Percentiles rank a stretch among this genome's conserved stretches.
phyloP scores from a whole-genome alignment of 106 monocot species.

The Posidonia australis region DNA sequence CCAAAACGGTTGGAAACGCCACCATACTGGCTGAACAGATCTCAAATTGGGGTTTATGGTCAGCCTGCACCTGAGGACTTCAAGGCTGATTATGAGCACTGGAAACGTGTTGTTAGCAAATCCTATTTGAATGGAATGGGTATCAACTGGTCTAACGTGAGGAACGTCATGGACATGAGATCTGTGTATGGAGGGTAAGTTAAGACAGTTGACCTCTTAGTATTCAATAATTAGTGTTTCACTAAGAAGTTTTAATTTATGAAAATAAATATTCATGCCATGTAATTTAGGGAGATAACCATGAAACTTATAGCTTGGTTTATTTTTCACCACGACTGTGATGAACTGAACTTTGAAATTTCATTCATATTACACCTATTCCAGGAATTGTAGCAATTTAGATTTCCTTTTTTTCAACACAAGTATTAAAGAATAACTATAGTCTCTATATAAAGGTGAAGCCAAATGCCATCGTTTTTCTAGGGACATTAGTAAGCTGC shows the following conservation, averaged over 20 bases:
- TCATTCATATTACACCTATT: too few species aligned
- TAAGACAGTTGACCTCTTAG: background rate
- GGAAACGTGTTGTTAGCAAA: slow-evolving; percentile 69
- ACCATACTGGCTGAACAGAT: slow-evolving; percentile 70
- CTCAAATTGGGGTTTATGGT: slow-evolving; percentile 79
- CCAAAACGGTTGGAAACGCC: slow-evolving; percentile 48
- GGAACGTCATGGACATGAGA: slow-evolving; percentile 99
- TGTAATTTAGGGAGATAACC: background rate
- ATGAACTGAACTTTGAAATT: too few species aligned
- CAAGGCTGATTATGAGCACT: slow-evolving; percentile 56
- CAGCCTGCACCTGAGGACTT: slow-evolving; percentile 73
- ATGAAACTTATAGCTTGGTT: too few species aligned
- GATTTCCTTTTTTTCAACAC: too few species aligned
- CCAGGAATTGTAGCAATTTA: too few species aligned
- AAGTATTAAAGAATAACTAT: too few species aligned
- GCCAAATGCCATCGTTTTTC: too few species aligned
- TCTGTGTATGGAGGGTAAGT: slow-evolving; percentile 92
- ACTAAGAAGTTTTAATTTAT: background rate
- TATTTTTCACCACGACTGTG: too few species aligned
- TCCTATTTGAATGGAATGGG: slow-evolving; percentile 80
- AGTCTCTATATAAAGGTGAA: too few species aligned
- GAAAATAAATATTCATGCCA: background rate
- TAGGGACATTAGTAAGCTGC: too few species aligned
- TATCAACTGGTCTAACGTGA: slow-evolving; percentile 71
- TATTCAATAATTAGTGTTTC: too few species aligned